Conservation (phyloP, 1,284 basidiomycete genomes). For the Athelia psychrophila region DNA sequence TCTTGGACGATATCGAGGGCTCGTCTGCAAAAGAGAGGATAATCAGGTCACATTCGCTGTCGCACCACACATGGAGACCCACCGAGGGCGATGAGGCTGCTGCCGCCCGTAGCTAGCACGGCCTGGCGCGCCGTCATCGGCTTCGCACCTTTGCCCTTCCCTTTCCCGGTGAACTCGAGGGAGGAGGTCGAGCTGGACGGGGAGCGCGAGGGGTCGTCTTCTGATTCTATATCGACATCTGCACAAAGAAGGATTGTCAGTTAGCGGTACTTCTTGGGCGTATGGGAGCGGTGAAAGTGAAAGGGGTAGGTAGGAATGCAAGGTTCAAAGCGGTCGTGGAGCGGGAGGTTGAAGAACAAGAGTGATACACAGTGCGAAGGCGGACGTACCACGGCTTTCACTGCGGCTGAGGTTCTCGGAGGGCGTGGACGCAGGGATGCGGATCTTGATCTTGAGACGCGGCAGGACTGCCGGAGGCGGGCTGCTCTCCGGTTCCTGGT, state of each 20-base stretch:
- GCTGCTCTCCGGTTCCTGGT: constrained; percentile 12
- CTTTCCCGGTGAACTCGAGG: constrained; percentile 15
- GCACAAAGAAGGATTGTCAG: constrained; percentile 20
- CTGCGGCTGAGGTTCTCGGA: constrained; percentile 38
- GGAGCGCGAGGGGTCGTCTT: constrained; percentile 43
- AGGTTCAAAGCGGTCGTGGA: no score
- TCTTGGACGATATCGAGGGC: constrained; percentile 31
- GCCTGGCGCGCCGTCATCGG: constrained; percentile 73
- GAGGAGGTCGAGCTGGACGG: constrained; percentile 26
- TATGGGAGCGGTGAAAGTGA: constrained; percentile 15
- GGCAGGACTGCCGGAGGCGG: constrained; percentile 26
- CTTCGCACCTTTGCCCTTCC: constrained; percentile 14
- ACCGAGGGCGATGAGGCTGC: constrained; percentile 64
- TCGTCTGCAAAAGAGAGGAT: neutral
- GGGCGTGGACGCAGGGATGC: constrained; percentile 45
- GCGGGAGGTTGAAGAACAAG: constrained; percentile 20
- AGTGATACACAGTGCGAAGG: constrained; percentile 17
- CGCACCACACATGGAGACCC: constrained; percentile 15
- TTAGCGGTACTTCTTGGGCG: constrained; percentile 14
- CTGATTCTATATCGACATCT: constrained; percentile 54
- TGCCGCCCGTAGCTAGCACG: constrained; percentile 62
- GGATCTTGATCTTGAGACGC: constrained; percentile 64
- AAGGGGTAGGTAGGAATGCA: constrained; percentile 18
- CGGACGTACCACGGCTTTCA: constrained; percentile 25
- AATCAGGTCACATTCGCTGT: constrained; percentile 40